Base-by-base conservation (phyloP, 2,329 filamentous ascomycete genomes). In the Leptographium lundbergii region DNA sequence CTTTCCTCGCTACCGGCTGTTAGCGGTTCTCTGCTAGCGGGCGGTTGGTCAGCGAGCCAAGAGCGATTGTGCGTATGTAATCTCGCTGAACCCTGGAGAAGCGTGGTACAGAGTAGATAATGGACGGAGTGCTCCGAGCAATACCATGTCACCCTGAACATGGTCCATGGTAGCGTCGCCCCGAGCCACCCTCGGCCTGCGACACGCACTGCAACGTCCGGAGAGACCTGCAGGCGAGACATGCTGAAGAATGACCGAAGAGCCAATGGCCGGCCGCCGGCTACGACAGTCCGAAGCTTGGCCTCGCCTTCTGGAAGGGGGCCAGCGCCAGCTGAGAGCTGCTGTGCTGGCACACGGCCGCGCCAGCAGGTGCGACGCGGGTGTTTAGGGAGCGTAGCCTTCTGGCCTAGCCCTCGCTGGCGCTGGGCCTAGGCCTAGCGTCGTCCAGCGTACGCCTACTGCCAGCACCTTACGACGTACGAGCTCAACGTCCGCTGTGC, bases 1-100 rank as follows among this genome's bases (percentile, higher is more conserved):
- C 39, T 56, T 56, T 56, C 54, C 54, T 56, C 22, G 39, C 54
- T 56, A 56, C 54, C 54, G 54, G 54, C 36, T 48, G 39, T 56
- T 56, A 56, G 54, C 42, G 39, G 54, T 7, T n/a, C n/a, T 45
- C 27, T 54, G 32, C n/a, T 34, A 13, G 29, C 29, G 10, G 34
- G 10, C 34, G 27, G 36, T 39, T 39, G 36, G 36, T 39, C 36
- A 39, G 36, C 11, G 36, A 17, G 36, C 10, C 36, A 11, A 42
- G 11, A 19, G 39, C 19, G 13, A 19, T 42, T 42, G 4, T 42
- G 36, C 36, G 39, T 42, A 42, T 19, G 39, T 42, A 42, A 42
- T 45, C 42, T 45, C 7, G 7, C 42, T 19, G 39, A 17, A 39
- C 36, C 36, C 36, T 39, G 36, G n/a, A n/a, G n/a, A n/a, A n/a